Percentiles rank a stretch among this genome's conserved stretches.
Conservation (phyloP, 2,329 filamentous ascomycete genomes). For the Xenosphaeropsis pyriputrescens region DNA sequence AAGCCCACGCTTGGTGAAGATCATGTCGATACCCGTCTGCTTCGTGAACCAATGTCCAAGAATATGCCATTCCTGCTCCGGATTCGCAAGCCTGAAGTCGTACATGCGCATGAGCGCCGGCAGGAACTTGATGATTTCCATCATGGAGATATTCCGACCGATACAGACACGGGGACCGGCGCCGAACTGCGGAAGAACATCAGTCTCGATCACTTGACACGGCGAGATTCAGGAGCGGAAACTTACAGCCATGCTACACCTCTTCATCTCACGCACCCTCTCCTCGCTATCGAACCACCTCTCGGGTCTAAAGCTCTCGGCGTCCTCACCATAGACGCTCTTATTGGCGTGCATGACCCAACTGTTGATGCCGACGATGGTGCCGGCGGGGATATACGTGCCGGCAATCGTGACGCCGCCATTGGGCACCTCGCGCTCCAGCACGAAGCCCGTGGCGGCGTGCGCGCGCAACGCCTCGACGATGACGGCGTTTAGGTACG, state of each 20-base stretch:
- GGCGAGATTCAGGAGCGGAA: too few relatives aligned
- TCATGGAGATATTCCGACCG: slow-evolving; percentile 21
- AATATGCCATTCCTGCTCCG: not conserved
- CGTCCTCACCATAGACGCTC: slow-evolving; percentile 20
- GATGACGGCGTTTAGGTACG: slow-evolving; percentile 37
- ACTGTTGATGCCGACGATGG: slow-evolving; percentile 20
- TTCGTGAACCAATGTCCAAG: too few relatives aligned
- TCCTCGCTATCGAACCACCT: slow-evolving; percentile 39
- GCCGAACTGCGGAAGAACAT: too few relatives aligned
- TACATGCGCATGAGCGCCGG: slow-evolving; percentile 17
- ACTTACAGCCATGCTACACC: too few relatives aligned
- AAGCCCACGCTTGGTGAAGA: too few relatives aligned
- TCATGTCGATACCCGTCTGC: too few relatives aligned
- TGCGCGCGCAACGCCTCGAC: slow-evolving; percentile 24
- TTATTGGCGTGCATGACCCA: slow-evolving; percentile 21
- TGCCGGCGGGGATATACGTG: slow-evolving; percentile 12
- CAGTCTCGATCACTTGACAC: too few relatives aligned
- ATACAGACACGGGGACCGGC: slow-evolving; percentile 14
- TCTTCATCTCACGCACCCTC: too few relatives aligned
- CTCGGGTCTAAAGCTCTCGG: slow-evolving; percentile 23
- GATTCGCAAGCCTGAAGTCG: slow-evolving; percentile 2
- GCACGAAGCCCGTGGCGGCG: slow-evolving; percentile 23
- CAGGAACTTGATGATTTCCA: slow-evolving; percentile 22
- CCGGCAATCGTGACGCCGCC: slow-evolving; percentile 11
- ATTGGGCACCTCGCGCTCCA: slow-evolving; percentile 25